phyloP scores from a whole-genome alignment of 768 basidiomycete genomes.

The Phanerodontia chrysosporium region DNA sequence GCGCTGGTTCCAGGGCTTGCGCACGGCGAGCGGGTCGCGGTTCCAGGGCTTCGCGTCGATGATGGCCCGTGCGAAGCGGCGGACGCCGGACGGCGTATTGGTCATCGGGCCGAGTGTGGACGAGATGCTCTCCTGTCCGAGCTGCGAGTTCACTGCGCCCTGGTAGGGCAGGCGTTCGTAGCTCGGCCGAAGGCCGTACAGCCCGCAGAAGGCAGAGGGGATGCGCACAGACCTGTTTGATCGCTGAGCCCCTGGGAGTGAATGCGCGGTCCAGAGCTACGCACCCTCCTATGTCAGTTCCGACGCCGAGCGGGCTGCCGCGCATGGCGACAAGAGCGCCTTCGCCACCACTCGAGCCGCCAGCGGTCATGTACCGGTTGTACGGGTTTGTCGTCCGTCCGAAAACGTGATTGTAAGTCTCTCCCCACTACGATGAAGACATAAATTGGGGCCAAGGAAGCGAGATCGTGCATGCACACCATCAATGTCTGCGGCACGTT shows the following conservation, averaged over 20 bases:
- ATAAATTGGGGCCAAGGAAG: background rate
- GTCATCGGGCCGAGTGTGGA: constrained; percentile 77
- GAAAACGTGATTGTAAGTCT: constrained; percentile 76
- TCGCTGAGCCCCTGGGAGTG: background rate
- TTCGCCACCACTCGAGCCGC: constrained; percentile 87
- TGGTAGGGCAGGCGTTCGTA: constrained; percentile 67
- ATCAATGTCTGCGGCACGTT: constrained; percentile 56
- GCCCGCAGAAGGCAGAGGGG: constrained; percentile 61
- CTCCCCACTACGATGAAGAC: constrained; percentile 51
- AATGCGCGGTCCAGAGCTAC: constrained; percentile 13
- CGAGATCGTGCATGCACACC: constrained; percentile 22
- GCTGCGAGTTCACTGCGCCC: constrained; percentile 58
- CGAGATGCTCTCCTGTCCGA: constrained; percentile 67
- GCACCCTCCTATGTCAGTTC: constrained; percentile 79
- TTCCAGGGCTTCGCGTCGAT: constrained; percentile 52
- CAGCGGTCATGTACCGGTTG: constrained; percentile 65
- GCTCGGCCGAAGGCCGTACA: constrained; percentile 71
- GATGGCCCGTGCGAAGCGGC: constrained; percentile 62
- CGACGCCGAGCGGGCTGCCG: constrained; percentile 56
- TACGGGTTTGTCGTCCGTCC: constrained; percentile 75
- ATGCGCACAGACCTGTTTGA: constrained; percentile 65
- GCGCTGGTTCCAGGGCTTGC: constrained; percentile 43
- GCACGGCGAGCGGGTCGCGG: constrained; percentile 45
- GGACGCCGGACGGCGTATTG: constrained; percentile 54
- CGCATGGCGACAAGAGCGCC: constrained; percentile 65